phyloP scores from a whole-genome alignment of 2,329 filamentous ascomycete genomes.

The Ophiostoma piceae region DNA sequence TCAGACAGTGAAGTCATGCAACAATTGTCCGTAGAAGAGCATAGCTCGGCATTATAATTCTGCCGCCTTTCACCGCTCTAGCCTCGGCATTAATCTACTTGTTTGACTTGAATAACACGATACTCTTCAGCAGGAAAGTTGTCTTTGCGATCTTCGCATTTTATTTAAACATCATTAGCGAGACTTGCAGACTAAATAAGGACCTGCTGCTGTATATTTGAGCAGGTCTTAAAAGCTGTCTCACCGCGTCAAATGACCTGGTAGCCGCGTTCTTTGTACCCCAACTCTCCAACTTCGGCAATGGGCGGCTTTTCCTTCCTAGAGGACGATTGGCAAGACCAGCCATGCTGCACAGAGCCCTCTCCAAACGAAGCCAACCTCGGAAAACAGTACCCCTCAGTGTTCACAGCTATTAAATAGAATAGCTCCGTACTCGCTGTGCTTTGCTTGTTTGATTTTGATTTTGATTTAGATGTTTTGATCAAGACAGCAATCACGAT shows the following conservation, averaged over 20 bases:
- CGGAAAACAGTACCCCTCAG: slow-evolving; percentile 23
- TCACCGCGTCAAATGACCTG: neutral
- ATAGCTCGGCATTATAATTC: neutral
- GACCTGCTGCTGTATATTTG: too few relatives aligned
- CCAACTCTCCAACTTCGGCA: slow-evolving; percentile 21
- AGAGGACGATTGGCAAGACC: neutral
- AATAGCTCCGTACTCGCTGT: neutral
- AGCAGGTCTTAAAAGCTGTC: neutral
- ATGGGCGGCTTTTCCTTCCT: slow-evolving; percentile 18
- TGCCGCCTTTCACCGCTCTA: neutral
- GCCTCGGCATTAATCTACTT: slow-evolving; percentile 1
- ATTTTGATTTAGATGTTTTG: neutral
- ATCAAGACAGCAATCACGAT: neutral
- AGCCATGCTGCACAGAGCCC: neutral
- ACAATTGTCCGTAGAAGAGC: neutral
- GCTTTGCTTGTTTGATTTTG: neutral
- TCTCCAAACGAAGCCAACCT: slow-evolving; percentile 8
- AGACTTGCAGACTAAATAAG: neutral
- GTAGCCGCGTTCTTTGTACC: neutral
- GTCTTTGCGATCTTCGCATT: neutral
- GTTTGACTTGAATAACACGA: neutral
- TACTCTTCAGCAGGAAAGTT: neutral
- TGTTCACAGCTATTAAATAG: neutral
- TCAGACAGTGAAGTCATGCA: neutral
- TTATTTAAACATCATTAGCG: neutral